phyloP scores from a whole-genome alignment of 148 eudicot genomes.

The Limonium bicolor region DNA sequence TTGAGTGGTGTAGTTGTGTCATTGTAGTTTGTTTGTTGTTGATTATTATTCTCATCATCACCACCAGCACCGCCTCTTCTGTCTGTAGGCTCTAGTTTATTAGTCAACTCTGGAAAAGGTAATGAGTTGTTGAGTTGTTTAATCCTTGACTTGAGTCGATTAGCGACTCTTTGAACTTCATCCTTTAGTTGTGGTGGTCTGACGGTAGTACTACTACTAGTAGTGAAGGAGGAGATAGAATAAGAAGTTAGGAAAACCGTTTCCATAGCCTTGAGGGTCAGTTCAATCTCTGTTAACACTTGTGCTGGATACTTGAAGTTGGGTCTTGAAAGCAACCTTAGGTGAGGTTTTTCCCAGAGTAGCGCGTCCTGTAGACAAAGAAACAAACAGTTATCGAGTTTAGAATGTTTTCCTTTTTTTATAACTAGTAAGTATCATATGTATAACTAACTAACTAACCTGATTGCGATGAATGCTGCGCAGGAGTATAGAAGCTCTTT shows the following conservation, averaged over 20 bases:
- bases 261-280: conserved; percentile 30
- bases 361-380: conserved; percentile 44
- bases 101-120: conserved; percentile 9
- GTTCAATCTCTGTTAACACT: conserved; percentile 22
- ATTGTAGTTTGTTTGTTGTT: too few species aligned
- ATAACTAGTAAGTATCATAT: not conserved
- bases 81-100: conserved; percentile 11
- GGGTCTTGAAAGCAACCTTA: conserved; percentile 4
- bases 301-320: conserved; percentile 12
- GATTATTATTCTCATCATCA: conserved; percentile 3
- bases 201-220: too few species aligned
- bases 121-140: conserved; percentile 13
- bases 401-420: not conserved
- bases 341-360: conserved; percentile 24
- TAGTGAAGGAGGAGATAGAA: too few species aligned
- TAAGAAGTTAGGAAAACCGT: conserved; percentile 19
- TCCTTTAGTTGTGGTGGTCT: conserved; percentile 12
- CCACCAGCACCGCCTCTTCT: too few species aligned
- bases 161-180: conserved; percentile 2
- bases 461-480: conserved; percentile 18
- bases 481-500: conserved; percentile 29
- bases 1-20: not conserved
- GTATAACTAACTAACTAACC: too few species aligned
- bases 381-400: not conserved
- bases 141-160: conserved; percentile 12